A percentile compares a stretch with the other conserved stretches of the same genome.
Conservation (phyloP, 1,139 yeast species). For the Protomyces inundatus region DNA sequence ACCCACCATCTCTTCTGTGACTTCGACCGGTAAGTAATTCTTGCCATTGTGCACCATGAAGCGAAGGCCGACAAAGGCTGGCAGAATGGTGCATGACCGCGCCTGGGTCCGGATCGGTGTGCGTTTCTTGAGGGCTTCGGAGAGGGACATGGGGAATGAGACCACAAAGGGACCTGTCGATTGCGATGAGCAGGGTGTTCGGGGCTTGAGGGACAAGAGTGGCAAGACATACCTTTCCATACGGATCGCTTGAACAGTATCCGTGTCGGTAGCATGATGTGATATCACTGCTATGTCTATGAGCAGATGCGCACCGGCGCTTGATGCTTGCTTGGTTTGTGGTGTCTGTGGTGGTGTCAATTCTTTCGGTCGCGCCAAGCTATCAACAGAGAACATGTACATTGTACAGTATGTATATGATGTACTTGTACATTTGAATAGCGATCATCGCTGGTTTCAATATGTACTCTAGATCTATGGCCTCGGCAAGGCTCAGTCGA, state of each 20-base stretch:
- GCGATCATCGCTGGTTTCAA: no score
- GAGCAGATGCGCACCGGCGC: no score
- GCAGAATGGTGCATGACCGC: slow-evolving; percentile 85
- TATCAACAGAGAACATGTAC: no score
- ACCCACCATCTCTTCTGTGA: slow-evolving; percentile 97
- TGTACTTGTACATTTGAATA: no score
- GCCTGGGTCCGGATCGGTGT: slow-evolving; percentile 92
- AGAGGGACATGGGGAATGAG: slow-evolving; percentile 66
- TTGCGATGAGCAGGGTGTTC: slow-evolving; percentile 25
- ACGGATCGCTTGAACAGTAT: slow-evolving; percentile 57
- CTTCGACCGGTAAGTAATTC: slow-evolving; percentile 81
- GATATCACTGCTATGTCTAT: neutral
- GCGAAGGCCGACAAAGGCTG: slow-evolving; percentile 75
- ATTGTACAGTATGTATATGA: no score
- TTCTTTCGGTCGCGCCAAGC: no score
- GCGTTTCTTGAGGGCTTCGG: slow-evolving; percentile 72
- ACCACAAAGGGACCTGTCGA: slow-evolving; percentile 79
- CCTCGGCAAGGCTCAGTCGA: no score
- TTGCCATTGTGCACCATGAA: slow-evolving; percentile 96
- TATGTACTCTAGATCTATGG: no score
- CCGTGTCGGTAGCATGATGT: slow-evolving; percentile 54
- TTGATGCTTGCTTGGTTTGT: no score
- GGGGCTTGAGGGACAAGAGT: neutral
- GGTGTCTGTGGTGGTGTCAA: no score
- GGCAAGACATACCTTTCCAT: slow-evolving; percentile 55